Conservation (phyloP, 345 rosid species). For the Euphorbia peplus region DNA sequence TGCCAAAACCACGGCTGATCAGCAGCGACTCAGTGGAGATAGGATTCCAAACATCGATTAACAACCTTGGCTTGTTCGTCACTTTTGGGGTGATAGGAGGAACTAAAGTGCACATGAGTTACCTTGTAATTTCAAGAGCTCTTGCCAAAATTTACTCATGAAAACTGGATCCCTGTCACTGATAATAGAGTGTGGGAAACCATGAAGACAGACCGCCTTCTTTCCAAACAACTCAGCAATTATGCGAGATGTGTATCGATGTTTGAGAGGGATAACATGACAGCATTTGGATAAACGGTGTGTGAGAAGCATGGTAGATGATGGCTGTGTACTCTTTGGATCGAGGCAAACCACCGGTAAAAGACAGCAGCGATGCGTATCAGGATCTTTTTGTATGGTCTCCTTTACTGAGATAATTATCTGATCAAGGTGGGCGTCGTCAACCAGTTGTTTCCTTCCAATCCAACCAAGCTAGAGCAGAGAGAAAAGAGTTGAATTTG, state of each 20-base stretch:
- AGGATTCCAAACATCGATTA: neutral
- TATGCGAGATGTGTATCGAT: neutral
- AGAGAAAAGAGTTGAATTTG: neutral
- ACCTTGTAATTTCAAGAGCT: neutral
- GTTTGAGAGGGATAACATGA: neutral
- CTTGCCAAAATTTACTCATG: neutral
- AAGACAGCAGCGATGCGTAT: neutral
- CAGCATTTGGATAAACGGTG: neutral
- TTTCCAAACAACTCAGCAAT: neutral
- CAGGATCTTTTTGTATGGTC: neutral
- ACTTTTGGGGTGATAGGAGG: neutral
- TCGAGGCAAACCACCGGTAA: neutral
- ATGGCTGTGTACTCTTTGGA: neutral
- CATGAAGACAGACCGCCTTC: neutral
- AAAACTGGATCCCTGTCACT: neutral
- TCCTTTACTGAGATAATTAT: rapidly evolving
- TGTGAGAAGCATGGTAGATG: neutral
- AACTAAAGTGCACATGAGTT: neutral
- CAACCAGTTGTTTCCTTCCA: neutral
- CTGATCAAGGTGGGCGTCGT: neutral
- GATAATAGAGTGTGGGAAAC: neutral
- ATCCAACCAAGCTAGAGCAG: neutral
- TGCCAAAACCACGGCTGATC: neutral
- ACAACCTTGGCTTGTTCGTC: neutral
- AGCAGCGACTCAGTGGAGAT: neutral